A percentile compares a stretch with the other conserved stretches of the same genome.
Conservation (phyloP, 1,139 yeast species). For the Yamadazyma atlantica region DNA sequence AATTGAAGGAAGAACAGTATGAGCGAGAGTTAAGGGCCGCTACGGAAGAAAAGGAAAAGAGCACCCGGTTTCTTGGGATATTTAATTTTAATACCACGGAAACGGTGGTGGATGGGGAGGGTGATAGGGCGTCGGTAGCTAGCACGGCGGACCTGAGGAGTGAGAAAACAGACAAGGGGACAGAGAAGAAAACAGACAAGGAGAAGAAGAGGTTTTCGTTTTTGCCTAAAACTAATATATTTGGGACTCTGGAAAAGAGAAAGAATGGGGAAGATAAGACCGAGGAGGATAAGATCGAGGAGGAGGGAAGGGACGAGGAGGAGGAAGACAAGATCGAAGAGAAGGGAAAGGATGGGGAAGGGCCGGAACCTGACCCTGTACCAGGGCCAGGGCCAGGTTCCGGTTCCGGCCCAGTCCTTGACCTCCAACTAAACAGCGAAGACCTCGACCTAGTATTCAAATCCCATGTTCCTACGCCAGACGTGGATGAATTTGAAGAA, state of each 20-base stretch:
- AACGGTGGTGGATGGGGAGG: conserved; percentile 1
- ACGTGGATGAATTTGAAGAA: conserved; percentile 19
- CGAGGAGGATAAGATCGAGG: conserved; percentile 3
- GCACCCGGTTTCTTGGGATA: conserved; percentile 26
- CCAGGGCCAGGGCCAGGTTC: not conserved
- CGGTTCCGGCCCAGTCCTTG: no score
- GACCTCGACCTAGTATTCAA: conserved; percentile 14
- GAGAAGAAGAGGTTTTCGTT: conserved; percentile 20
- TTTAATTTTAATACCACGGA: conserved; percentile 18
- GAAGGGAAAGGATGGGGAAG: not conserved
- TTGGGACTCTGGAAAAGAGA: conserved; percentile 2
- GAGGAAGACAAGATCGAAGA: not conserved
- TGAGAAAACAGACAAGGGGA: conserved; percentile 1
- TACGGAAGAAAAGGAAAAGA: conserved; percentile 22
- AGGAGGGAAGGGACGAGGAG: conserved; percentile 1
- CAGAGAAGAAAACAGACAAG: not conserved
- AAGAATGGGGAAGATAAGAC: not conserved
- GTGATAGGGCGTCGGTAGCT: not conserved
- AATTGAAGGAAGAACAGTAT: conserved; percentile 42
- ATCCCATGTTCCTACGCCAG: conserved; percentile 2
- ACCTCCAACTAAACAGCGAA: conserved; percentile 6
- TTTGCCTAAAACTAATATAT: conserved; percentile 15
- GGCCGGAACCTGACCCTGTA: no score
- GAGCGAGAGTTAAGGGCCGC: conserved; percentile 32
- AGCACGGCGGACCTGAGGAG: not conserved